A percentile compares a stretch with the other conserved stretches of the same genome.
phyloP scores from a whole-genome alignment of 208 protist genomes.

The Wallacemonas collosoma region DNA sequence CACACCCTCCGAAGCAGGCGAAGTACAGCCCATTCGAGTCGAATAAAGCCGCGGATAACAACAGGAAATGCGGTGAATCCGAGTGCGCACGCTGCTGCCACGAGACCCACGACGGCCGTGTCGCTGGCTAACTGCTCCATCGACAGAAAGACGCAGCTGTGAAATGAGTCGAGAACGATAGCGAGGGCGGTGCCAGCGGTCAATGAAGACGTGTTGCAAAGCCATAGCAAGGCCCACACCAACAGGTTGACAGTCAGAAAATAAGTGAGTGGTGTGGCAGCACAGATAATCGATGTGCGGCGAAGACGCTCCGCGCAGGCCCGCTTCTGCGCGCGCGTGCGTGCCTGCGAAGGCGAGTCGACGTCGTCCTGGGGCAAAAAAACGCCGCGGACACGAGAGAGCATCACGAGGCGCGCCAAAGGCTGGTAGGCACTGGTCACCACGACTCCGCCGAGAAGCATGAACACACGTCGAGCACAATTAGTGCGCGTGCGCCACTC shows the following conservation, averaged over 20 bases:
- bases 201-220: slow-evolving; percentile 50
- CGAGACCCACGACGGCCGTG: slow-evolving; percentile 41
- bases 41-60: slow-evolving; percentile 59
- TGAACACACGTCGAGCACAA: slow-evolving; percentile 49
- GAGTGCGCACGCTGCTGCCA: slow-evolving; percentile 53
- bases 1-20: not conserved
- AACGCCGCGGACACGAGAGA: slow-evolving; percentile 44
- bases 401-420: slow-evolving; percentile 64
- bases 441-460: slow-evolving; percentile 68
- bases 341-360: slow-evolving; percentile 48
- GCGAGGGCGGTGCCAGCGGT: slow-evolving; percentile 34
- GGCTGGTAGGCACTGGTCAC: slow-evolving; percentile 73
- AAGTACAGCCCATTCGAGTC: slow-evolving; percentile 35
- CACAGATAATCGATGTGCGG: slow-evolving; percentile 54
- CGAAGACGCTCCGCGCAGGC: slow-evolving; percentile 45
- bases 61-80: slow-evolving; percentile 79
- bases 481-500: slow-evolving; percentile 38
- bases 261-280: slow-evolving; percentile 48
- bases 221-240: slow-evolving; percentile 39
- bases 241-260: slow-evolving; percentile 40
- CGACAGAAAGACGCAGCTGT: slow-evolving; percentile 68
- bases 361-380: slow-evolving; percentile 24
- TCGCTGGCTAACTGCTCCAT: slow-evolving; percentile 61
- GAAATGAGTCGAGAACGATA: slow-evolving; percentile 62
- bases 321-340: slow-evolving; percentile 42